phyloP scores from a whole-genome alignment of 495 filamentous ascomycete species.

The Daldinia bambusicola region DNA sequence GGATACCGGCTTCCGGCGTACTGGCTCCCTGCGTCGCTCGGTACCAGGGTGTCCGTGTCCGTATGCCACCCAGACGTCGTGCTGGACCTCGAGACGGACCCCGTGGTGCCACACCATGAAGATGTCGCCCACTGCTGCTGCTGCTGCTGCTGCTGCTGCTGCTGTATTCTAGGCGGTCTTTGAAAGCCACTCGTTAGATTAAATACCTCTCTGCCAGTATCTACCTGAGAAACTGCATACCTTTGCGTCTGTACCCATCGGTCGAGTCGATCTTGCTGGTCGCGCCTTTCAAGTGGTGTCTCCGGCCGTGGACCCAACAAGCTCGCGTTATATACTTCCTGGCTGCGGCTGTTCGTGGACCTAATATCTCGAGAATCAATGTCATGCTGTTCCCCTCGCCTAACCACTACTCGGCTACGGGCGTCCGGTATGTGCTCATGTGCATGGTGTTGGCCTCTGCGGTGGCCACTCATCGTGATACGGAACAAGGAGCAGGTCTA shows the following conservation, averaged over 20 bases:
- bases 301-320: neutral
- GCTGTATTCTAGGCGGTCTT: neutral
- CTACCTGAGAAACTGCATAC: neutral
- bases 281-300: neutral
- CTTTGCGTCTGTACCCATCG: neutral
- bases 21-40: neutral
- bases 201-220: neutral
- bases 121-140: neutral
- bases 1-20: neutral
- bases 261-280: neutral
- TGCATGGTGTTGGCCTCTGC: too few species aligned
- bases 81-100: neutral
- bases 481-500: neutral
- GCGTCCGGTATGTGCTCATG: too few species aligned
- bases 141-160: too few species aligned
- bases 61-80: neutral
- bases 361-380: too few species aligned
- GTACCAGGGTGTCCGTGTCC: constrained; percentile 6
- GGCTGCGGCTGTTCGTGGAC: neutral
- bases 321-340: neutral
- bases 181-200: neutral
- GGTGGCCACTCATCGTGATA: neutral
- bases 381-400: too few species aligned
- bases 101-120: neutral
- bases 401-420: too few species aligned